Percentiles rank a stretch among this genome's conserved stretches.
These are phyloP conservation scores for Nicotiana tomentosiformis DNA, from an alignment of 257 asterid genomes.

Conservation along the genomic window DNA sequence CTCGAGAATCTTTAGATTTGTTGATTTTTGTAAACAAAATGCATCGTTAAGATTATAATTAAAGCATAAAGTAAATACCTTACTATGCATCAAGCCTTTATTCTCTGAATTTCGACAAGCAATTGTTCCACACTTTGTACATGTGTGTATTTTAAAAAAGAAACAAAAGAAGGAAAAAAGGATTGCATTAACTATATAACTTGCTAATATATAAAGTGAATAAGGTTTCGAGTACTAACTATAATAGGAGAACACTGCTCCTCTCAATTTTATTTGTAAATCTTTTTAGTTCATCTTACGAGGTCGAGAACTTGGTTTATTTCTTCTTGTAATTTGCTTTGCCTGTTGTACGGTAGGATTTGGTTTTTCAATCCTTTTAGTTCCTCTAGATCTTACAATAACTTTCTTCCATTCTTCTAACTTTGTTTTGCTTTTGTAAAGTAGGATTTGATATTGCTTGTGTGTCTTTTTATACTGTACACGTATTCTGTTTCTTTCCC, in stretches of 20 bases:
- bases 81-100: not conserved
- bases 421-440: no score
- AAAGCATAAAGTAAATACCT: not conserved
- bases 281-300: not conserved
- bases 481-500: no score
- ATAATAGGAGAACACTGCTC: not conserved
- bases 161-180: not conserved
- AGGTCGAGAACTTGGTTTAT: not conserved
- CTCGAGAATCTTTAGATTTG: not conserved
- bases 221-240: not conserved
- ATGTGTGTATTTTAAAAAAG: no score
- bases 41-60: not conserved
- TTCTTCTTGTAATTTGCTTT: no score
- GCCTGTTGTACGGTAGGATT: no score
- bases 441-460: no score
- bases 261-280: not conserved
- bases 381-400: not conserved
- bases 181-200: not conserved
- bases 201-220: not conserved
- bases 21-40: not conserved
- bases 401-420: not conserved
- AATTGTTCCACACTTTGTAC: not conserved
- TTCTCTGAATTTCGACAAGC: not conserved
- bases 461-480: no score
- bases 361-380: no score